A percentile compares a stretch with the other conserved stretches of the same genome.
Conservation (phyloP, 1,284 basidiomycete genomes). For the Singerocomus inundabilis region DNA sequence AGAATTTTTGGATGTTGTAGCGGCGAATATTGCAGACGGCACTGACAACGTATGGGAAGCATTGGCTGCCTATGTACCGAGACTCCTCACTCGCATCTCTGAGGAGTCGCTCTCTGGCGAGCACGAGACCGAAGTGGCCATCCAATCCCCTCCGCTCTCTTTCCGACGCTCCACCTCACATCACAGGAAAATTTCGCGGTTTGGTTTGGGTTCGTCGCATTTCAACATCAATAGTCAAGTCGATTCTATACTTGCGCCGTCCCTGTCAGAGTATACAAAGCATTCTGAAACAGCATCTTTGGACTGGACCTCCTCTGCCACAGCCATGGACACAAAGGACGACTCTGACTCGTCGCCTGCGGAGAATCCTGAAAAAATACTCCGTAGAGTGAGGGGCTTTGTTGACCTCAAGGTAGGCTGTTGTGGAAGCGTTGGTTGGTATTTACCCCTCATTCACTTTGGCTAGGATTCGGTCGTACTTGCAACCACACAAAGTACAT, state of each 20-base stretch:
- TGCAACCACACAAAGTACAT: no score
- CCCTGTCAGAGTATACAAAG: neutral
- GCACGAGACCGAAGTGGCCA: neutral
- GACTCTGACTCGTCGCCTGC: neutral
- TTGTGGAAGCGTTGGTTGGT: no score
- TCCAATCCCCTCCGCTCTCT: no score
- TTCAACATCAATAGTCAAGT: no score
- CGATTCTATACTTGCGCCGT: no score
- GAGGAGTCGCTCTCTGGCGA: conserved; percentile 4
- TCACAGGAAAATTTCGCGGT: no score
- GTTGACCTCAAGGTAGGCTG: neutral
- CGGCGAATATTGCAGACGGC: neutral
- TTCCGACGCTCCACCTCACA: no score
- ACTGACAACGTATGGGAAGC: neutral
- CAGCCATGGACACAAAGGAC: no score
- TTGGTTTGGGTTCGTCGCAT: no score
- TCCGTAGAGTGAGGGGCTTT: conserved; percentile 4
- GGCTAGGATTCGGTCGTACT: no score
- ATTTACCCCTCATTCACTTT: no score
- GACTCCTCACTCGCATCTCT: conserved; percentile 6
- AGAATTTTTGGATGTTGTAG: neutral
- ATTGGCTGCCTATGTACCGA: conserved; percentile 2
- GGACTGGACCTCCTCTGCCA: no score
- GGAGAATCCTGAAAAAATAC: neutral
- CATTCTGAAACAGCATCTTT: neutral